A percentile compares a stretch with the other conserved stretches of the same genome.
Evolutionary conservation across 768 basidiomycete genomes (phyloP).

Genomic region (Lactifluus subvellereus): DNA sequence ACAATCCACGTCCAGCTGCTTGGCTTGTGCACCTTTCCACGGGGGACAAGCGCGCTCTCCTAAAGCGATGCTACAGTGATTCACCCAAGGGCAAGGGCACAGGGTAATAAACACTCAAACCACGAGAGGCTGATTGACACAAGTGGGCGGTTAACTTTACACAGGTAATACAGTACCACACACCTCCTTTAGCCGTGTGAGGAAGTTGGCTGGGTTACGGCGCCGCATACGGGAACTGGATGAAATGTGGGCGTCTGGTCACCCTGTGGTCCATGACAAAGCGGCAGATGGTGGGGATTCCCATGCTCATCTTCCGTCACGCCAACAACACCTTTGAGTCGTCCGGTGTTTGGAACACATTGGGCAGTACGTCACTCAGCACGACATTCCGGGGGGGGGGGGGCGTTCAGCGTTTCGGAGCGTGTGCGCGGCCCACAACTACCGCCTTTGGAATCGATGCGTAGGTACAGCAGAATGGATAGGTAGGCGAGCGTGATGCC

Average conservation of each 20-base stretch:
- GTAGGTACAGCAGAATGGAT: slow-evolving; percentile 62
- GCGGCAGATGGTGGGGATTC: slow-evolving; percentile 40
- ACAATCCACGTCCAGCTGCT: no score
- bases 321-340: no score
- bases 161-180: not conserved
- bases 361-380: not conserved
- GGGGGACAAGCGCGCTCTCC: no score
- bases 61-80: no score
- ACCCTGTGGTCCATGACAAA: slow-evolving; percentile 38
- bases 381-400: no score
- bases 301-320: no score
- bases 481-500: slow-evolving; percentile 55
- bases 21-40: no score
- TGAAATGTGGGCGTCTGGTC: slow-evolving; percentile 17
- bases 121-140: not conserved
- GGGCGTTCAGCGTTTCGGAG: slow-evolving; percentile 31
- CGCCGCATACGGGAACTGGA: slow-evolving; percentile 1
- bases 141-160: no score
- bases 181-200: not conserved
- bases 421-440: slow-evolving; percentile 68
- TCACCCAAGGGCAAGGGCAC: no score
- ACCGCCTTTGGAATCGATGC: slow-evolving; percentile 48
- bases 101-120: no score
- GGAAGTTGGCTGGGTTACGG: not conserved
- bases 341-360: slow-evolving; percentile 27